A percentile compares a stretch with the other conserved stretches of the same genome.
Conservation (phyloP, 2,329 filamentous ascomycete genomes). For the Ustulina deusta region DNA sequence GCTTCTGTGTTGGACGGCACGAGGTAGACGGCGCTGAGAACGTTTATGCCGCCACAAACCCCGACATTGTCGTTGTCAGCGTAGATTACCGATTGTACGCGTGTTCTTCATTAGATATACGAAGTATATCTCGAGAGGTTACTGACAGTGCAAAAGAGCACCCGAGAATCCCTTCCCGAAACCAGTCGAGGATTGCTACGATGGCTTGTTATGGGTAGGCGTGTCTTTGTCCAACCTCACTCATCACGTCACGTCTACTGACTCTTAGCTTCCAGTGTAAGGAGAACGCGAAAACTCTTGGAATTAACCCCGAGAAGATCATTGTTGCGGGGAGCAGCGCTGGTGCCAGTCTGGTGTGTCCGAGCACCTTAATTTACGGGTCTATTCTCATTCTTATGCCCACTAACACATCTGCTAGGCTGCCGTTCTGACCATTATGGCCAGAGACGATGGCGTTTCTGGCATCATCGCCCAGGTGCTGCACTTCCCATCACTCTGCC, state of each 20-base stretch:
- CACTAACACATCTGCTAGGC: constrained; percentile 19
- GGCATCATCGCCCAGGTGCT: constrained; percentile 38
- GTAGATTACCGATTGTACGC: constrained; percentile 55
- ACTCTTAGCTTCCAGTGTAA: constrained; percentile 29
- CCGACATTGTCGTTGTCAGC: constrained; percentile 54
- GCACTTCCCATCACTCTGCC: constrained; percentile 36
- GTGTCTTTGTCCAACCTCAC: not conserved
- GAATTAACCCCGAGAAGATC: constrained; percentile 35
- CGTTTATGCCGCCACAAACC: constrained; percentile 50
- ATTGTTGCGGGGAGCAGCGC: constrained; percentile 38
- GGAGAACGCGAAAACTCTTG: constrained; percentile 30
- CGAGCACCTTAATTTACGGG: not conserved
- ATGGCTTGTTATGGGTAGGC: constrained; percentile 58
- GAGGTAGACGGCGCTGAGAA: constrained; percentile 54
- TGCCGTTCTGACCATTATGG: constrained; percentile 20
- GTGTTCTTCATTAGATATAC: not conserved
- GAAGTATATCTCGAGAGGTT: not conserved
- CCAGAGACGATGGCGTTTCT: constrained; percentile 29
- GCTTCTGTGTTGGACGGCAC: constrained; percentile 48
- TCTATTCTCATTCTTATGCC: not conserved
- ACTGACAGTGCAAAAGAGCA: constrained; percentile 55
- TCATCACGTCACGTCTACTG: not conserved
- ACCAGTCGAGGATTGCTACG: constrained; percentile 63
- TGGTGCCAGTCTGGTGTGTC: constrained; percentile 33
- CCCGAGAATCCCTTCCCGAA: constrained; percentile 64